Percentiles rank a stretch among this genome's conserved stretches.
phyloP scores from a whole-genome alignment of 108 stramenopile species.

The Asterionellopsis glacialis region DNA sequence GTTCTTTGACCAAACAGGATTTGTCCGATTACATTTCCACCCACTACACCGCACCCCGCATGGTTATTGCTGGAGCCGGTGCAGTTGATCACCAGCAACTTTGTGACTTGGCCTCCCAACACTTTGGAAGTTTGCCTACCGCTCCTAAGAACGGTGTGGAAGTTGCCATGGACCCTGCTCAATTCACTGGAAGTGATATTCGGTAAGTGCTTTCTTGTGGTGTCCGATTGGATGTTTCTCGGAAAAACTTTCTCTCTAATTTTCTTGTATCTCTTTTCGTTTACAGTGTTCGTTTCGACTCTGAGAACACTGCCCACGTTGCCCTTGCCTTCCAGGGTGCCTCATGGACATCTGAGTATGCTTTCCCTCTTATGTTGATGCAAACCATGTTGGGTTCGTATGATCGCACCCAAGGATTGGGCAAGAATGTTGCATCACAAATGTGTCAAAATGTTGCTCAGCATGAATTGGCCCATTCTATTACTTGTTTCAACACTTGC shows the following conservation, averaged over 20 bases:
- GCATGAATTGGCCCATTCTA: conserved; percentile 85
- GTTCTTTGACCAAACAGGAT: conserved; percentile 73
- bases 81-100: conserved; percentile 89
- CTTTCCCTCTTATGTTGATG: conserved; percentile 98
- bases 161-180: conserved; percentile 86
- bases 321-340: conserved; percentile 96
- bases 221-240: neutral
- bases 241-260: neutral
- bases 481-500: conserved; percentile 98
- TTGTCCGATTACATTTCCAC: conserved; percentile 90
- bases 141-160: conserved; percentile 60
- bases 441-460: conserved; percentile 91
- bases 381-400: conserved; percentile 96
- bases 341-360: conserved; percentile 95
- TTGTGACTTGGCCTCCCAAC: conserved; percentile 81
- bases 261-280: neutral
- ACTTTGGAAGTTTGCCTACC: conserved; percentile 85
- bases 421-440: conserved; percentile 82
- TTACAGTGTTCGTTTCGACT: conserved; percentile 76
- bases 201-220: conserved; percentile 33
- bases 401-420: conserved; percentile 86
- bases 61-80: conserved; percentile 98
- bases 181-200: conserved; percentile 94
- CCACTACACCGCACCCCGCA: conserved; percentile 97
- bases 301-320: conserved; percentile 90